Conservation (phyloP, 371 early-diverging fungal genomes). For the Mortierella sp. region DNA sequence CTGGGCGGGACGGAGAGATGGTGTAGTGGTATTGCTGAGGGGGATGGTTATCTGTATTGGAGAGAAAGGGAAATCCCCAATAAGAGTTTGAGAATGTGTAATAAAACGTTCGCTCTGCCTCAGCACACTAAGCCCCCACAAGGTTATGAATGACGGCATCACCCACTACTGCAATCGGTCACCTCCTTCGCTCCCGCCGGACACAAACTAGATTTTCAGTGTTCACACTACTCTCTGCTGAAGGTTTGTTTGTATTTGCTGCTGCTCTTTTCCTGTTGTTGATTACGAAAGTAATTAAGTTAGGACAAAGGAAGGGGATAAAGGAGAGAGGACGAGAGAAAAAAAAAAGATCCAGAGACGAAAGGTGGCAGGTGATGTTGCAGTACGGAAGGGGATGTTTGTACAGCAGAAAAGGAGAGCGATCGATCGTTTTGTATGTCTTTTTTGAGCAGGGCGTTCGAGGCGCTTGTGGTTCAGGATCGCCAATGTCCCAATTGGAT, state of each 20-base stretch:
- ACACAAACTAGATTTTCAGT: not conserved
- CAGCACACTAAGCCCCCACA: not conserved
- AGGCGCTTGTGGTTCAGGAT: not conserved
- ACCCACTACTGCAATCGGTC: not conserved
- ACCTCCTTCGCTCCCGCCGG: not conserved
- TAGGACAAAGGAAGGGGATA: not conserved
- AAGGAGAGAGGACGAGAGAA: not conserved
- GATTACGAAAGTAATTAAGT: not conserved
- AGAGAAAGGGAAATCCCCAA: not conserved
- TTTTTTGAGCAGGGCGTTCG: not conserved
- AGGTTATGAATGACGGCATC: not conserved
- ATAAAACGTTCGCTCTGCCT: not conserved
- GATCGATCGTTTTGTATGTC: not conserved
- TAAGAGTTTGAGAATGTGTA: not conserved
- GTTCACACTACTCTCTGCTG: not conserved
- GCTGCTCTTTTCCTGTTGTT: not conserved
- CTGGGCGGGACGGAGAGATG: constrained; percentile 1
- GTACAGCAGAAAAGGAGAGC: not conserved
- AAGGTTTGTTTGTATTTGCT: not conserved
- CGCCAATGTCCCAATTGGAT: not conserved
- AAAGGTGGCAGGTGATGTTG: not conserved
- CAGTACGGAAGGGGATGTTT: not conserved
- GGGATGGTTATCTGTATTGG: not conserved
- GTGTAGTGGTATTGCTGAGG: not conserved
- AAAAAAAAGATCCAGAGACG: not conserved